These are phyloP conservation scores for Lentinula novae-zelandiae DNA, from an alignment of 1,284 basidiomycete genomes.

Conservation along the genomic window DNA sequence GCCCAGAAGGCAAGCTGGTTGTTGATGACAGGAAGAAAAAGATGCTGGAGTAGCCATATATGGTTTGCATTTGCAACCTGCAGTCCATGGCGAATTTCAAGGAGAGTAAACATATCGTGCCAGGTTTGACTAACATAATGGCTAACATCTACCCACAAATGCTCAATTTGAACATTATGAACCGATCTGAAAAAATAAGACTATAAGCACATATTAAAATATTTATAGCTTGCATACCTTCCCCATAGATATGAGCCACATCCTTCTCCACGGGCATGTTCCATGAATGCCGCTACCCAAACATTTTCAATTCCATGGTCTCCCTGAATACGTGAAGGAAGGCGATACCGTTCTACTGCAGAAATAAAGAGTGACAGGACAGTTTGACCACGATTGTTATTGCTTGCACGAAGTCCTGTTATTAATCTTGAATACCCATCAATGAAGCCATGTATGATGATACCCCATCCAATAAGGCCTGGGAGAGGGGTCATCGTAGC, in stretches of 20 bases:
- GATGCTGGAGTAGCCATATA: too few species aligned
- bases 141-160: too few species aligned
- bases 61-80: too few species aligned
- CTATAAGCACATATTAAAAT: too few species aligned
- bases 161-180: background rate
- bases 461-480: constrained; percentile 27
- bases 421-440: constrained; percentile 26
- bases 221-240: constrained; percentile 13
- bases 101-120: too few species aligned
- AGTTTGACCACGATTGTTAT: background rate
- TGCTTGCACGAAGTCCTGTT: constrained; percentile 17
- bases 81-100: too few species aligned
- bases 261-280: constrained; percentile 17
- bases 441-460: constrained; percentile 31
- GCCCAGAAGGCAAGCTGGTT: too few species aligned
- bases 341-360: constrained; percentile 16
- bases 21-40: too few species aligned
- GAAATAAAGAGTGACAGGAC: constrained; percentile 19
- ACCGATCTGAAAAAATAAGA: too few species aligned
- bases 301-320: constrained; percentile 31
- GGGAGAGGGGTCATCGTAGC: background rate
- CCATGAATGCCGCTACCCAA: constrained; percentile 23
- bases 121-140: too few species aligned
- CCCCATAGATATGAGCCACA: constrained; percentile 28
- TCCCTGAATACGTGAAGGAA: constrained; percentile 24